Evolutionary conservation across 2,329 filamentous ascomycete genomes (phyloP), one percentile per base, ranked within the genome.

Genomic region (Geoglossum cookeanum): DNA sequence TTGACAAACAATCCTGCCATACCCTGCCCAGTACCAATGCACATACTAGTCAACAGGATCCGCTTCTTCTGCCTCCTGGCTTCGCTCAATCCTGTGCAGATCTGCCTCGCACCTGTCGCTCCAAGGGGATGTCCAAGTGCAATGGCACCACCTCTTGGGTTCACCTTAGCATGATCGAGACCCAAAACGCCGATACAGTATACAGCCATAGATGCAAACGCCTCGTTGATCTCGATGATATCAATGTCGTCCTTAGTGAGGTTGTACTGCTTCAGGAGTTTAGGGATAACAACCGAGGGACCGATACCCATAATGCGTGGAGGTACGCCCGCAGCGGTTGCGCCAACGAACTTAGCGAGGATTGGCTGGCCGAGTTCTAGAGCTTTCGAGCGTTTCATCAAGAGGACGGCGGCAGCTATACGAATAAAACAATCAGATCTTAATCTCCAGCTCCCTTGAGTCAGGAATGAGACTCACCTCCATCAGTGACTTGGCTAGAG

Each of bases 211-310:
- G 81, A 87, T 35, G 92, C 92, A 70, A 98, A 98, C 1, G 92
- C 92, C 79, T 98, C 92, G 76, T 98, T 98, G 78, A 98, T 96
- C 79, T 98, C 92, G 67, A 80, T 97, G 67, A 97, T 91, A 69
- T 97, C 92, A 35, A 98, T 88, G 64, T 97, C 91, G 58, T 94
- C 84, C 71, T 84, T 87, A 68, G 75, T 77, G 64, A 98, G 81
- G 60, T 89, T 89, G 6, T 52, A 52, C 27, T 52, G 11, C 4
- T 87, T 79, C 58, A 96, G 83, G 2, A 87, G 90, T 68, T 90
- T 85, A 62, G 92, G 92, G 66, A 98, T 97, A 58, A 92, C 90
- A 72, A 90, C 90, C 81, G 88, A 95, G 54, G 92, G 92, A 1
- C 92, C 92, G 63, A 95, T 77, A 61, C 92, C 92, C 92, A 98